Conservation (phyloP, 2,329 filamentous ascomycete species). For the Dactylellina haptotyla region DNA sequence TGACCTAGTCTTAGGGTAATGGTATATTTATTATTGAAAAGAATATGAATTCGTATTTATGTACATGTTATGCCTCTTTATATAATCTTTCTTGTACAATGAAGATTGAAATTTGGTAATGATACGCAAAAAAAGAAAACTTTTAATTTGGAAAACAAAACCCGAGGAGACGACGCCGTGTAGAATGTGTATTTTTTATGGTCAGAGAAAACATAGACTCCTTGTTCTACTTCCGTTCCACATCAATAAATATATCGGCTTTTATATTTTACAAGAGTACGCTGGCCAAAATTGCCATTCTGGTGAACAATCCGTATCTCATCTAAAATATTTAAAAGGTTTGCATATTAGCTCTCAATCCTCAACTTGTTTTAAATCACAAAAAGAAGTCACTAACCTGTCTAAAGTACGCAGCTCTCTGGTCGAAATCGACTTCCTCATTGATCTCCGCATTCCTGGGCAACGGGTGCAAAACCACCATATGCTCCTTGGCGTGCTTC, state of each 20-base stretch:
- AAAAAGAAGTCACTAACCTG: conserved; percentile 70
- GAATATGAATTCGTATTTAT: too few species aligned
- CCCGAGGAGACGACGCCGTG: too few species aligned
- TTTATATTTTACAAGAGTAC: conserved; percentile 34
- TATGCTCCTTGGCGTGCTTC: conserved; percentile 88
- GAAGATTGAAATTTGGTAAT: too few species aligned
- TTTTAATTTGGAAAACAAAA: too few species aligned
- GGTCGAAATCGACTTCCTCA: conserved; percentile 97
- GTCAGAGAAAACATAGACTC: neutral
- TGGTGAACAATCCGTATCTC: conserved; percentile 51
- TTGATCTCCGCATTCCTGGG: conserved; percentile 92
- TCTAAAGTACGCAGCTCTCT: conserved; percentile 96
- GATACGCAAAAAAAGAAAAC: too few species aligned
- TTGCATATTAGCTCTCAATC: neutral
- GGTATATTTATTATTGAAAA: too few species aligned
- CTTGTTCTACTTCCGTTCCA: neutral
- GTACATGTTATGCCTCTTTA: too few species aligned
- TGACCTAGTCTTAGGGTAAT: too few species aligned
- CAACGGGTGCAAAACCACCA: conserved; percentile 94
- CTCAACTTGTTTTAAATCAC: neutral
- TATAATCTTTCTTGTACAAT: too few species aligned
- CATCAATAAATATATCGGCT: neutral
- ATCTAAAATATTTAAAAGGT: conserved; percentile 30
- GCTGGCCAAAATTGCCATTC: conserved; percentile 50
- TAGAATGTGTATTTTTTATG: too few species aligned